phyloP scores from a whole-genome alignment of 495 filamentous ascomycete species.

The Aspergillus egyptiacus region DNA sequence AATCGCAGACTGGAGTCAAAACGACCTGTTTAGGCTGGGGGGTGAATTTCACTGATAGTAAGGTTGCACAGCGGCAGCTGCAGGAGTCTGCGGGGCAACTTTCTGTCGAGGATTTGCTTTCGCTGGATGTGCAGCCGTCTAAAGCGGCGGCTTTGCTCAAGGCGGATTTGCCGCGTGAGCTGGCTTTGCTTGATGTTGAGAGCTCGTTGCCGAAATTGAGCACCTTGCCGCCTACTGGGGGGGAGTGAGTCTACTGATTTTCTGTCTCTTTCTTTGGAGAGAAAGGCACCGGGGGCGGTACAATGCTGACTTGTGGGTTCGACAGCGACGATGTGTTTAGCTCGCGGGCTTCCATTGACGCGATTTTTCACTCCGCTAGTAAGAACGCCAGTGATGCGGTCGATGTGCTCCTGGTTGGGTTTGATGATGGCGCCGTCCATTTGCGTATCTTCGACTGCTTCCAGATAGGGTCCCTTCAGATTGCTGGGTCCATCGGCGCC shows the following conservation, averaged over 20 bases:
- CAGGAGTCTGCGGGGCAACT: slow-evolving; percentile 36
- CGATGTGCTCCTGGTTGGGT: slow-evolving; percentile 75
- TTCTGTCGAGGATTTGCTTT: slow-evolving; percentile 39
- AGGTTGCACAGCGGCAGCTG: slow-evolving; percentile 38
- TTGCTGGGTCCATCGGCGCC: slow-evolving; percentile 22
- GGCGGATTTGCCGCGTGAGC: slow-evolving; percentile 66
- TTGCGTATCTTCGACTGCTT: slow-evolving; percentile 89
- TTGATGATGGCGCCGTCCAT: slow-evolving; percentile 71
- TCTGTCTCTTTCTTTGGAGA: not conserved
- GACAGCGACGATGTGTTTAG: slow-evolving; percentile 66
- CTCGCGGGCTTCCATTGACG: slow-evolving; percentile 63
- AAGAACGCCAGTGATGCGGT: slow-evolving; percentile 63
- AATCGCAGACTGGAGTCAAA: slow-evolving; percentile 25
- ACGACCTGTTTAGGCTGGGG: slow-evolving; percentile 71
- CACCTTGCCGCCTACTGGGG: slow-evolving; percentile 53
- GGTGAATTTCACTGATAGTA: slow-evolving; percentile 58
- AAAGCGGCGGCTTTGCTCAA: slow-evolving; percentile 38
- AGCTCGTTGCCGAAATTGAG: slow-evolving; percentile 75
- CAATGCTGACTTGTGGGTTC: not conserved
- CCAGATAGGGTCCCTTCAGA: slow-evolving; percentile 63
- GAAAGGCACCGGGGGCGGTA: too few species aligned
- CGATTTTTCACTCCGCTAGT: slow-evolving; percentile 57
- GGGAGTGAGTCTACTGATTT: slow-evolving; percentile 29
- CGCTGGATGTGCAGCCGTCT: slow-evolving; percentile 33
- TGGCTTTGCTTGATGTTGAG: slow-evolving; percentile 74